Evolutionary conservation across 495 filamentous ascomycete genomes (phyloP).

Genomic region (Aspergillus sparsus): DNA sequence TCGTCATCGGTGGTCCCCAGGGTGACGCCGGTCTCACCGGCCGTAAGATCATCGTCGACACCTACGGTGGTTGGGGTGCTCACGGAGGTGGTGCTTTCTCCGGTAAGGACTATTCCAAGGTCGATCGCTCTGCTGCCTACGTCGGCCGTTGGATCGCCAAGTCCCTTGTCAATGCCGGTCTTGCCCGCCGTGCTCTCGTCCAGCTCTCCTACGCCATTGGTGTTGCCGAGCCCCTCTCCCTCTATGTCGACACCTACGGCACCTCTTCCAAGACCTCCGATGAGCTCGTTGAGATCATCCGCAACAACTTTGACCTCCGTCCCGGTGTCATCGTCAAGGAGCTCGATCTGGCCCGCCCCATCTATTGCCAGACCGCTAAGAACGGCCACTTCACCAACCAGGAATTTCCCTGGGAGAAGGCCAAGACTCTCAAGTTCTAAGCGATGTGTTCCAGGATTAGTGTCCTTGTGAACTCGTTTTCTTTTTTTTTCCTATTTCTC

Average conservation of each 20-base stretch:
- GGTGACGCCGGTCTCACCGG: constrained; percentile 98
- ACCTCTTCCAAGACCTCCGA: constrained; percentile 80
- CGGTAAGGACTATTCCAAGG: constrained; percentile 99
- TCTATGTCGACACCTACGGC: constrained; percentile 63
- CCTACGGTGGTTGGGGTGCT: constrained; percentile 99
- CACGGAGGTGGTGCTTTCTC: constrained; percentile 99
- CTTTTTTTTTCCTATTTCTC: constrained; percentile 20
- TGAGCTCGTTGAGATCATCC: constrained; percentile 91
- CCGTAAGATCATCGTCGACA: constrained; percentile 99
- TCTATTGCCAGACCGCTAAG: constrained; percentile 98
- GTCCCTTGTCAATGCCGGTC: constrained; percentile 85
- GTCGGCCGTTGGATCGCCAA: constrained; percentile 98
- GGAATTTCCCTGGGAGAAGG: constrained; percentile 96
- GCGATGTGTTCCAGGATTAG: constrained; percentile 21
- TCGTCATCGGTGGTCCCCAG: constrained; percentile 99
- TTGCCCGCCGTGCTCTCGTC: constrained; percentile 88
- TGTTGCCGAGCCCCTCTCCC: constrained; percentile 93
- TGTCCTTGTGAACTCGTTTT: constrained; percentile 14
- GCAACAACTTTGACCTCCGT: constrained; percentile 92
- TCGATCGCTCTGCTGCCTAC: constrained; percentile 97
- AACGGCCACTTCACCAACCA: constrained; percentile 99
- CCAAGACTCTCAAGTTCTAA: constrained; percentile 90
- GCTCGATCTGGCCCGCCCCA: constrained; percentile 90
- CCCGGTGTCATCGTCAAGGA: constrained; percentile 98
- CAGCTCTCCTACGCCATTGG: constrained; percentile 99